Conservation (phyloP, 2,329 filamentous ascomycete genomes). For the Cladosporium sp. region DNA sequence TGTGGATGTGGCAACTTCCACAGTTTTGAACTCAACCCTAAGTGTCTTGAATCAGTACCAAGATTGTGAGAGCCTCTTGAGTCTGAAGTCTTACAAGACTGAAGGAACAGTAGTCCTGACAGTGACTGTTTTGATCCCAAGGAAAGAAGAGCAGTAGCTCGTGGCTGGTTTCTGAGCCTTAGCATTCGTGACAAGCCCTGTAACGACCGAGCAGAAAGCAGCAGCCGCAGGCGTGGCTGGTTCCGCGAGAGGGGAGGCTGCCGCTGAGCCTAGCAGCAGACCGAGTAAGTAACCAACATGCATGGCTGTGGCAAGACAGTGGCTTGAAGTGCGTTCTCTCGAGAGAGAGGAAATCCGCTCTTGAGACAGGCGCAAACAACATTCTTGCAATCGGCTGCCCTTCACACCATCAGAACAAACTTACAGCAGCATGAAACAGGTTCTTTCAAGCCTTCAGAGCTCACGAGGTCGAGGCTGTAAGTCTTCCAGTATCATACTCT, state of each 20-base stretch:
- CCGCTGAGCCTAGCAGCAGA: background rate
- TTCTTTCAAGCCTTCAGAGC: too few species aligned
- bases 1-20: background rate
- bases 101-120: background rate
- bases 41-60: background rate
- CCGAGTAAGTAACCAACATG: background rate
- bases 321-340: too few species aligned
- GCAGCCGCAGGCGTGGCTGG: background rate
- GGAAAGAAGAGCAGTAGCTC: background rate
- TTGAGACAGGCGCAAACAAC: too few species aligned
- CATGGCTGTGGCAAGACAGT: too few species aligned
- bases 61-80: background rate
- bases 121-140: background rate
- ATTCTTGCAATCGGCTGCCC: too few species aligned
- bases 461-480: too few species aligned
- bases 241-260: background rate
- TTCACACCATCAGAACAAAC: too few species aligned
- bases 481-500: too few species aligned
- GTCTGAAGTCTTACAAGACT: background rate
- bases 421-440: too few species aligned
- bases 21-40: background rate
- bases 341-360: too few species aligned
- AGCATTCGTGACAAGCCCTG: background rate
- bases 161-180: background rate
- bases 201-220: background rate